Evolutionary conservation across 192 early-diverging fungal species (phyloP).

Genomic region (Podochytrium sp.): DNA sequence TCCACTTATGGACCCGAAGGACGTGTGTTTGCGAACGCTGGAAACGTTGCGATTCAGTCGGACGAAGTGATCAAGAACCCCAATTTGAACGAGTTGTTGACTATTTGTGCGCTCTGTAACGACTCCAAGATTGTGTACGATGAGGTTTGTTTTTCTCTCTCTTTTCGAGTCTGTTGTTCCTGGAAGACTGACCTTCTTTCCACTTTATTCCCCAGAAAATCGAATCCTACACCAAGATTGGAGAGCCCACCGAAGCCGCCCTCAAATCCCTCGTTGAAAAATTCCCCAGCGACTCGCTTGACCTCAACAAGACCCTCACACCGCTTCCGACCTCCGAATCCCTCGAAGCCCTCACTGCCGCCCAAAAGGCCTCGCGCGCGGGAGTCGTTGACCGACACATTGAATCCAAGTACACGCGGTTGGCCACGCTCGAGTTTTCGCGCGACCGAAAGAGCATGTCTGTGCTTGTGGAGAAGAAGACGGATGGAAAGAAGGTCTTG

Average conservation of each 20-base stretch:
- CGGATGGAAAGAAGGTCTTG: slow-evolving; percentile 41
- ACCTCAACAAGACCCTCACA: slow-evolving; percentile 60
- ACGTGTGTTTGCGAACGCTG: slow-evolving; percentile 50
- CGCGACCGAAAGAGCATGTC: slow-evolving; percentile 99
- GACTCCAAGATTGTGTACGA: slow-evolving; percentile 85
- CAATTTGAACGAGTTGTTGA: slow-evolving; percentile 75
- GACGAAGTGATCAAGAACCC: slow-evolving; percentile 55
- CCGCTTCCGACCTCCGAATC: slow-evolving; percentile 32
- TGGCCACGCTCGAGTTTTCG: slow-evolving; percentile 86
- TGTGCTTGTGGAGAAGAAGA: slow-evolving; percentile 66
- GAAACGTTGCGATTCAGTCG: slow-evolving; percentile 43
- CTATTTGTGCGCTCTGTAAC: slow-evolving; percentile 89
- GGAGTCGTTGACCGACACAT: slow-evolving; percentile 77
- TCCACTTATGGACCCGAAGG: slow-evolving; percentile 88
- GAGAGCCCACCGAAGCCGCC: slow-evolving; percentile 99
- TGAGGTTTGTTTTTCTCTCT: slow-evolving; percentile 49
- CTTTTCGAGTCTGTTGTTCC: not conserved
- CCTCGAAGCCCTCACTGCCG: slow-evolving; percentile 27
- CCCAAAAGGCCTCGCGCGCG: slow-evolving; percentile 46
- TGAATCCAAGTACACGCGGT: slow-evolving; percentile 60
- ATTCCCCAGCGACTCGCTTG: slow-evolving; percentile 74
- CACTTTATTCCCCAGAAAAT: slow-evolving; percentile 32
- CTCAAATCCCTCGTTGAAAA: slow-evolving; percentile 93
- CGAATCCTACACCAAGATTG: slow-evolving; percentile 74
- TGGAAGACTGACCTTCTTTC: not conserved